Conservation (phyloP, 306 rosid genomes). For the Gleditsia sinensis region DNA sequence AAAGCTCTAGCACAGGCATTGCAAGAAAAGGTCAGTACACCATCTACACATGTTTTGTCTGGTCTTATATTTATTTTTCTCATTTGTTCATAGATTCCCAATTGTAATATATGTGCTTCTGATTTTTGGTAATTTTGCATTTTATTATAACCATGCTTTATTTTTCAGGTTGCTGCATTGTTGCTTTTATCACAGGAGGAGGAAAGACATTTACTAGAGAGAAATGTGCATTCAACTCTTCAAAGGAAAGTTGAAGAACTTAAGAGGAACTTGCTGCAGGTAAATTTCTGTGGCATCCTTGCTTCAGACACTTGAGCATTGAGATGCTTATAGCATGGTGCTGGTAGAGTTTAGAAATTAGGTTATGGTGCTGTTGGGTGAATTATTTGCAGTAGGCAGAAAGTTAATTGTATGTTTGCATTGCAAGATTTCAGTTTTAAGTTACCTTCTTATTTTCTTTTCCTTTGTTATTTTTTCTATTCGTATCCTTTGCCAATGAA, state of each 20-base stretch:
- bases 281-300: slow-evolving; percentile 37
- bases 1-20: slow-evolving; percentile 78
- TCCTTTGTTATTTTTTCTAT: slow-evolving; percentile 13
- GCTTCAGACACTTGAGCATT: slow-evolving; percentile 37
- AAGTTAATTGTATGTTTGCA: slow-evolving; percentile 18
- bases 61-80: slow-evolving; percentile 12
- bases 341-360: slow-evolving; percentile 25
- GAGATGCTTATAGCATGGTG: slow-evolving; percentile 9
- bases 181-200: slow-evolving; percentile 95
- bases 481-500: slow-evolving; percentile 11
- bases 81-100: slow-evolving; percentile 4
- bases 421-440: slow-evolving; percentile 9
- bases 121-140: slow-evolving; percentile 22
- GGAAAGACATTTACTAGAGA: slow-evolving; percentile 83
- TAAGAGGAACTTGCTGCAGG: slow-evolving; percentile 88
- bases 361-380: slow-evolving; percentile 17
- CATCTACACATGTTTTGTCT: neutral
- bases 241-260: slow-evolving; percentile 86
- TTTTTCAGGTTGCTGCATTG: slow-evolving; percentile 69
- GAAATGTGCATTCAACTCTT: slow-evolving; percentile 78
- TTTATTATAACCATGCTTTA: slow-evolving; percentile 26
- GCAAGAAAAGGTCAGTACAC: slow-evolving; percentile 78
- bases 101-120: slow-evolving; percentile 21
- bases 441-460: slow-evolving; percentile 23
- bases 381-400: slow-evolving; percentile 6